Base-by-base conservation (phyloP, 2,329 filamentous ascomycete species). In the Proliferodiscus dingleyae region DNA sequence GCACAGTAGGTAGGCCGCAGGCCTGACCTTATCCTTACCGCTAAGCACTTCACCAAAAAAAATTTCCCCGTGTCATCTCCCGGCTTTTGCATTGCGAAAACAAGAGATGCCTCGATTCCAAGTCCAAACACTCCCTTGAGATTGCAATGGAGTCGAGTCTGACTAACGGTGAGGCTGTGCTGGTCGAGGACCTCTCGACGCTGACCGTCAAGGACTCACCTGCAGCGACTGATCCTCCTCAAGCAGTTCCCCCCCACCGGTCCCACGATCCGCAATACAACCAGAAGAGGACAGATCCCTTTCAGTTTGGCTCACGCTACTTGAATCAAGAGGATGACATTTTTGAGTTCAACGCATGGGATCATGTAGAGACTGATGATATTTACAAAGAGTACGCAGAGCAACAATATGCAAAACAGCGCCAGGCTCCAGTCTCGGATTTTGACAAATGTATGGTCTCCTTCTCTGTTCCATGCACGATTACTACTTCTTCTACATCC, bases 261-360 rank as follows among this genome's bases (percentile, higher is more conserved):
- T 64, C 62, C 15, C 62, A 64, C 45, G 56, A 64, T 50, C 61
- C 62, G 10, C 42, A 72, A 49, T 83, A 84, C 66, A 93, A 89
- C 66, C 73, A 85, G 69, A 97, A 97, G 71, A 80, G 89, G 59
- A 87, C 72, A 63, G 89, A 96, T 63, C 93, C 93, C 15, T 98
- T 97, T 68, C 85, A 94, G 68, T 98, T 98, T 66, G 93, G 93
- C 50, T 93, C 87, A 38, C 87, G 91, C 49, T 87, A 79, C 61
- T 80, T 98, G 41, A 81, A 86, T 60, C 77, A 91, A 65, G 80
- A 82, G 62, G 90, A 95, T 70, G 78, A 97, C 64, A 87, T 95
- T 61, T 98, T 91, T 70, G 86, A 94, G 66, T 95, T 93, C 79
- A 98, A 98, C 67, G 93, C 93, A 29, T 98, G 93, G 93, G 93